These are phyloP conservation scores for Triangularia setosa DNA, from an alignment of 2,329 filamentous ascomycete genomes.

Conservation along the genomic window DNA sequence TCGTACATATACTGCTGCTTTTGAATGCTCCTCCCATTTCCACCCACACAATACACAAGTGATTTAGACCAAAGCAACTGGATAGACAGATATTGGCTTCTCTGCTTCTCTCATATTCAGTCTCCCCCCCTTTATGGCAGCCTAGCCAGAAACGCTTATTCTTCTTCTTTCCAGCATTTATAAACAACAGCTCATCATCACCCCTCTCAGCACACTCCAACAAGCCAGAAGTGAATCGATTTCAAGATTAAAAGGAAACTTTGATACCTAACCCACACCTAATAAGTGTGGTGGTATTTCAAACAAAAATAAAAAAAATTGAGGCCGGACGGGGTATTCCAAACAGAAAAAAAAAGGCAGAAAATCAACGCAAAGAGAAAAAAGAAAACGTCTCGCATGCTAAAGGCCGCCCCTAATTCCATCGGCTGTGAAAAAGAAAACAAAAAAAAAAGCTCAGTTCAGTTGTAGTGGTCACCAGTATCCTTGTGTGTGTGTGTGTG, in stretches of 20 bases:
- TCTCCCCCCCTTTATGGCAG: background rate
- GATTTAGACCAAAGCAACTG: background rate
- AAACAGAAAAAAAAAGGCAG: conserved; percentile 5
- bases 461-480: background rate
- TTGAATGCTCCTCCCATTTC: background rate
- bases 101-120: background rate
- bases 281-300: background rate
- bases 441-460: background rate
- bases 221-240: background rate
- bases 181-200: background rate
- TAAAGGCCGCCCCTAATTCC: background rate
- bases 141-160: background rate
- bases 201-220: background rate
- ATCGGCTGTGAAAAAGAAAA: background rate
- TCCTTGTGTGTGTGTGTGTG: background rate
- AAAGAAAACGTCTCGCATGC: conserved; percentile 2
- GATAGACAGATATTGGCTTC: background rate
- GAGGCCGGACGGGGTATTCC: conserved; percentile 17
- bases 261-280: background rate
- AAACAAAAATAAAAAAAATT: background rate
- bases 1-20: background rate
- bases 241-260: background rate
- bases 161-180: background rate
- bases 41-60: background rate
- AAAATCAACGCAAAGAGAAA: conserved; percentile 11